Conservation (phyloP, 176 grass and related monocot species). For the Stipa capillata region DNA sequence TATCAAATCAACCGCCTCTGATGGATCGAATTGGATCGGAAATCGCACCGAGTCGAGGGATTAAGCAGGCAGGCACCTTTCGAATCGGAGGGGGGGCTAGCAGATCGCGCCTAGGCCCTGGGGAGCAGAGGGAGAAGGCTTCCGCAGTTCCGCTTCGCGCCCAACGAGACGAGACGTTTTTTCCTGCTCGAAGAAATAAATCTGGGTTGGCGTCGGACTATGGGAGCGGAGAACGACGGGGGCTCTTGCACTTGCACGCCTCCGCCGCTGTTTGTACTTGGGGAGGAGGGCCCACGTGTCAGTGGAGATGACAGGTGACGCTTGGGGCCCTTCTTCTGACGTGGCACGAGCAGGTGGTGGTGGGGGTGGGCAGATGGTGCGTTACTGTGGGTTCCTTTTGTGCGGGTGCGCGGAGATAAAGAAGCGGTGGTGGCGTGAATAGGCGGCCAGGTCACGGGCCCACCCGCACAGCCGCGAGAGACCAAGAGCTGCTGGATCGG, state of each 20-base stretch:
- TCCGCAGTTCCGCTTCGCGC: neutral
- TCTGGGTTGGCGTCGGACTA: neutral
- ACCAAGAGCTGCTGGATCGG: neutral
- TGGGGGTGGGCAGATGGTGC: neutral
- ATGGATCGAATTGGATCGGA: neutral
- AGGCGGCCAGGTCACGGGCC: neutral
- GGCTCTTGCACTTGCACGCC: neutral
- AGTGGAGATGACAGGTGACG: neutral
- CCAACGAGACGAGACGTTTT: neutral
- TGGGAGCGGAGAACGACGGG: neutral
- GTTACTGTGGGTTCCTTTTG: neutral
- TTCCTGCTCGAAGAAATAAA: conserved; percentile 2
- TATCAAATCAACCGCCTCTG: neutral
- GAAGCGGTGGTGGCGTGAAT: neutral
- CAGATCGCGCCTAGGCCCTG: conserved; percentile 9
- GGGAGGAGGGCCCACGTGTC: neutral
- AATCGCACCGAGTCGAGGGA: neutral
- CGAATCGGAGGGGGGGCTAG: neutral
- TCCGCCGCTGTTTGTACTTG: neutral
- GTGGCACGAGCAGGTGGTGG: neutral
- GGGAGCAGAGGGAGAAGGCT: neutral
- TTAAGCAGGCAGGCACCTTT: neutral
- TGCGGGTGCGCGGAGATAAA: neutral
- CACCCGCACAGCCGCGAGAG: neutral
- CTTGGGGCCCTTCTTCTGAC: neutral